Conservation (phyloP, 176 grass and related monocot species). For the Triticum dicoccoides region DNA sequence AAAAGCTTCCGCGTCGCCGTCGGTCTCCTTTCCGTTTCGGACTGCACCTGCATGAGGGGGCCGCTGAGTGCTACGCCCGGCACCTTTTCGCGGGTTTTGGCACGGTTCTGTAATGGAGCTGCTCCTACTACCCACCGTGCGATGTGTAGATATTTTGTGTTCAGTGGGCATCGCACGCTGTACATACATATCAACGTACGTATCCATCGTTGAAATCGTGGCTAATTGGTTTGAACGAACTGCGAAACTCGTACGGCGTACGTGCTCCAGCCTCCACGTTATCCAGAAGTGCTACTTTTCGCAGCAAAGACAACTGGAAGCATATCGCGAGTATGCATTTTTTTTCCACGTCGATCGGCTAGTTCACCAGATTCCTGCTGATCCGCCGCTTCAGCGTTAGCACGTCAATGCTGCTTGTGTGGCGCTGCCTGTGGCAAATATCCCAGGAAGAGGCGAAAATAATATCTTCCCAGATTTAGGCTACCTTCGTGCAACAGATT, state of each 20-base stretch:
- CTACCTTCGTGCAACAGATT: background rate
- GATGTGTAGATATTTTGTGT: background rate
- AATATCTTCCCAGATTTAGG: background rate
- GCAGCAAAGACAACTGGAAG: background rate
- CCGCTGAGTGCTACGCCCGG: background rate
- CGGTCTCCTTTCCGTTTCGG: no score
- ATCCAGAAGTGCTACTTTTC: background rate
- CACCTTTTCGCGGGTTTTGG: background rate
- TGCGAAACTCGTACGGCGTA: background rate
- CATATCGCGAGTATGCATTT: background rate
- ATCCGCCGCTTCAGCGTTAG: conserved; percentile 3
- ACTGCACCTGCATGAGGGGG: no score
- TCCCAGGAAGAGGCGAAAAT: background rate
- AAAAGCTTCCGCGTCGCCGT: background rate
- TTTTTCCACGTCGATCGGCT: background rate
- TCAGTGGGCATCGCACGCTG: background rate
- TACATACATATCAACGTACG: background rate
- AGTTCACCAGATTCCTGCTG: background rate
- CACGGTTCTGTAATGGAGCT: background rate
- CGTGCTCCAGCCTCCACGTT: background rate
- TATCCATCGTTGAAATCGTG: background rate
- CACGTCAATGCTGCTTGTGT: conserved; percentile 31
- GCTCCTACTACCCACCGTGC: background rate
- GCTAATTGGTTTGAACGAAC: background rate
- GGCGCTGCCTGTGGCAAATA: background rate